Conservation (phyloP, 2,329 filamentous ascomycete genomes). For the Clarireedia homoeocarpa region DNA sequence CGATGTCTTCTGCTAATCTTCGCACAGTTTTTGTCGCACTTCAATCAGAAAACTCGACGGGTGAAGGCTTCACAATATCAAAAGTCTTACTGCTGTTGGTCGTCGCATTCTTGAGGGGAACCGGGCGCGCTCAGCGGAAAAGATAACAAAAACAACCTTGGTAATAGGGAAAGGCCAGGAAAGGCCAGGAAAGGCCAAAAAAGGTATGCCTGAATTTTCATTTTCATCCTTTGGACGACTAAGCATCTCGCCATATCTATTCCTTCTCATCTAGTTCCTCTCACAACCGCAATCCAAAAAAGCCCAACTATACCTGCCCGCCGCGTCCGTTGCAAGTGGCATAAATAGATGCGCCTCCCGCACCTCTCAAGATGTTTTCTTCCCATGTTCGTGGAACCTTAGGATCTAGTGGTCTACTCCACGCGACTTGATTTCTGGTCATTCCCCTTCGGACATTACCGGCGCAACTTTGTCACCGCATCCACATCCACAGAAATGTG, state of each 20-base stretch:
- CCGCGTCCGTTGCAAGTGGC: conserved; percentile 3
- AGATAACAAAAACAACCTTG: background rate
- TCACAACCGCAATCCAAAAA: background rate
- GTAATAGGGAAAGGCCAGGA: background rate
- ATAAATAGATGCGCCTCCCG: conserved; percentile 3
- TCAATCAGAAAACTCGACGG: background rate
- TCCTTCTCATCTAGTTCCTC: background rate
- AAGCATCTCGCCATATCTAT: background rate
- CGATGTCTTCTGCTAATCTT: background rate
- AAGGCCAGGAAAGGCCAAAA: background rate
- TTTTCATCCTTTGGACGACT: background rate
- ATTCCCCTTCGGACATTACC: conserved; percentile 23
- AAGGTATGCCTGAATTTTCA: conserved; percentile 9
- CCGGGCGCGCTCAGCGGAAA: background rate
- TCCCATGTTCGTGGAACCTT: conserved; percentile 18
- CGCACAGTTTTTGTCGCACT: background rate
- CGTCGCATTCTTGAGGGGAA: background rate
- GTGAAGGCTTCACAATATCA: background rate
- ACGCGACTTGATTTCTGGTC: conserved; percentile 26
- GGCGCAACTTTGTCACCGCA: conserved; percentile 21
- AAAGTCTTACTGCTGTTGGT: background rate
- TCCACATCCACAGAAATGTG: conserved; percentile 23
- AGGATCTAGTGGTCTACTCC: conserved; percentile 16
- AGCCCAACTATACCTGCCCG: conserved; percentile 5
- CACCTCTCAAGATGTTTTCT: conserved; percentile 11